Conservation (phyloP, 768 basidiomycete species). For the Piloderma croceum region DNA sequence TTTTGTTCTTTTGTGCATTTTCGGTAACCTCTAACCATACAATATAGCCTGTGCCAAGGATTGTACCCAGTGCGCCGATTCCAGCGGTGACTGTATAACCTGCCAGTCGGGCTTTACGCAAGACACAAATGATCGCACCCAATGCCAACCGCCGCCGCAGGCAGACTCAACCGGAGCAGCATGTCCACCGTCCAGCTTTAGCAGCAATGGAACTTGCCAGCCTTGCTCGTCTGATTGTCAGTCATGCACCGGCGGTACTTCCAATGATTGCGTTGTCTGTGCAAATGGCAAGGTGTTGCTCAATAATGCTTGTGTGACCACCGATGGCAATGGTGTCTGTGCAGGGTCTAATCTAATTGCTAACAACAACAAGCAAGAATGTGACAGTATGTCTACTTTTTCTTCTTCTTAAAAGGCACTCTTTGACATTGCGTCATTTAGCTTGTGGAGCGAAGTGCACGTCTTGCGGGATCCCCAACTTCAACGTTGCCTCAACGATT, state of each 20-base stretch:
- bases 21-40: not conserved
- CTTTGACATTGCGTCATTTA: conserved; percentile 24
- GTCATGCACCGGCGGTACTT: conserved; percentile 64
- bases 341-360: conserved; percentile 63
- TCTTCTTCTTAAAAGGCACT: not conserved
- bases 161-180: conserved; percentile 44
- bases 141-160: conserved; percentile 51
- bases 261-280: conserved; percentile 70
- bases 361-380: conserved; percentile 77
- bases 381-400: conserved; percentile 60
- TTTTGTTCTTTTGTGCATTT: conserved; percentile 3
- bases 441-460: conserved; percentile 83
- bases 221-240: conserved; percentile 61
- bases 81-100: conserved; percentile 62
- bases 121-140: conserved; percentile 58
- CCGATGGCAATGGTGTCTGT: conserved; percentile 68
- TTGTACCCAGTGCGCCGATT: conserved; percentile 63
- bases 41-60: conserved; percentile 63
- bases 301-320: conserved; percentile 65
- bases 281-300: conserved; percentile 54
- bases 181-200: conserved; percentile 67
- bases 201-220: conserved; percentile 47
- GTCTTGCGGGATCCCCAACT: conserved; percentile 67
- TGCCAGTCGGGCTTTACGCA: conserved; percentile 71
- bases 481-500: conserved; percentile 61